Conservation (phyloP, 140 eudicot genomes). For the Bidens hawaiensis region DNA sequence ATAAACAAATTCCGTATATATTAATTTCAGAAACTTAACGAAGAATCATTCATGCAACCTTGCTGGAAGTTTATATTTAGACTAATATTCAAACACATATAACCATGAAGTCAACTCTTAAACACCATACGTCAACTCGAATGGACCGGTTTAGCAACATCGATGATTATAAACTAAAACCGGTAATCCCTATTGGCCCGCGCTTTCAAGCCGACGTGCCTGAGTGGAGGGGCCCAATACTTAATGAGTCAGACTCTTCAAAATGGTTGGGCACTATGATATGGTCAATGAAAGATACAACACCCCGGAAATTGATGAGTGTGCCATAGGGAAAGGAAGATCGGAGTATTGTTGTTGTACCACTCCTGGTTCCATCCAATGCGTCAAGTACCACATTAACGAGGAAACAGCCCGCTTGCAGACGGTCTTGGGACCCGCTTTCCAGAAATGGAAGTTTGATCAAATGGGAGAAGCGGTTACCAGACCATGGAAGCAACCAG, state of each 20-base stretch:
- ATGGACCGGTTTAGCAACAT: slow-evolving; percentile 22
- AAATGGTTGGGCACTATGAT: slow-evolving; percentile 39
- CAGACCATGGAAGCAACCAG: slow-evolving; percentile 44
- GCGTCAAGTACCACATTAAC: slow-evolving; percentile 34
- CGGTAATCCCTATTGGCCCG: slow-evolving; percentile 34
- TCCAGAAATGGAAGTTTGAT: slow-evolving; percentile 52
- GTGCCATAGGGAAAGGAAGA: slow-evolving; percentile 40
- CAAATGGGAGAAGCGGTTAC: slow-evolving; percentile 64
- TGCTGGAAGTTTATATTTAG: background rate
- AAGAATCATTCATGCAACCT: slow-evolving; percentile 7
- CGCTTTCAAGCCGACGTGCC: slow-evolving; percentile 43
- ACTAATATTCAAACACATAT: slow-evolving; percentile 14
- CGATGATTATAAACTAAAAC: slow-evolving; percentile 26
- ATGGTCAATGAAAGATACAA: slow-evolving; percentile 28
- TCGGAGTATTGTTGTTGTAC: slow-evolving; percentile 33
- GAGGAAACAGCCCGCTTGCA: slow-evolving; percentile 22
- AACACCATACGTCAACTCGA: slow-evolving; percentile 14
- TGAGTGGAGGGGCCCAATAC: slow-evolving; percentile 28
- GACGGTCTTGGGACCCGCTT: slow-evolving; percentile 45
- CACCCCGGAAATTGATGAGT: background rate
- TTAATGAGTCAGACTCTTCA: slow-evolving; percentile 12
- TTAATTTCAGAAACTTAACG: slow-evolving; percentile 13
- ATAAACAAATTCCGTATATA: slow-evolving; percentile 10
- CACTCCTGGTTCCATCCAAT: slow-evolving; percentile 31
- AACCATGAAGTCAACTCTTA: slow-evolving; percentile 21